Base-by-base conservation (phyloP, 2,329 filamentous ascomycete genomes). In the Aspergillus clavatus region DNA sequence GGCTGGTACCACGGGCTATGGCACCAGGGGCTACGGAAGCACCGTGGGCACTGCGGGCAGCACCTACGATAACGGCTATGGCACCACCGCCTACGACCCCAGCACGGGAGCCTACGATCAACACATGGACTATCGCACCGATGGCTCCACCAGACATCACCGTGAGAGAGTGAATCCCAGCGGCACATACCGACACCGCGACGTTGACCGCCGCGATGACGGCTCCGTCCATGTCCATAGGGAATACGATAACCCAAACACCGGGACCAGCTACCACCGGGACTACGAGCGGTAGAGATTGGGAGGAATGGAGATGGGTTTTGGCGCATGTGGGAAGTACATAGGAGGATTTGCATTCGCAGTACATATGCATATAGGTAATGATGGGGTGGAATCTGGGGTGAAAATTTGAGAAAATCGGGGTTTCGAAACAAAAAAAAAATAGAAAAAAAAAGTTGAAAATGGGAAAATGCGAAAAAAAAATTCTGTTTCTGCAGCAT, bases 231-330 rank as follows among this genome's bases (percentile, higher is more conserved):
- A 54, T 31, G 59, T 63, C 42, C 61, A 64, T 42, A 53, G 59
- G 26, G 62, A 66, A 46, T 65, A 65, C 38, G 54, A 57, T 23
- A 63, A 64, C 33, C 60, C 62, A 14, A 65, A 64, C 43, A 65
- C 60, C 2, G 60, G 62, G 38, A 65, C 60, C 28, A 60, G 55
- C 42, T 64, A 63, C 46, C 60, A 63, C 35, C 54, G 61, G 18
- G 62, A 66, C 41, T 63, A 62, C 49, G 61, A 65, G 46, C 50
- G 57, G 26, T 59, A 53, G 48, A 39, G 22, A 39, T 11, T 41
- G 23, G 24, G 16, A 33, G 35, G 37, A 40, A 38, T 14, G 38
- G 41, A 27, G 23, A 40, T 35, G 10, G 11, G 16, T 11, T 19
- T 14, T 18, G 24, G 16, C 8, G 1, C 18, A 35, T 16, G 8